phyloP scores from a whole-genome alignment of 2,329 filamentous ascomycete species.

The Ophiocordyceps camponoti-leonardi region DNA sequence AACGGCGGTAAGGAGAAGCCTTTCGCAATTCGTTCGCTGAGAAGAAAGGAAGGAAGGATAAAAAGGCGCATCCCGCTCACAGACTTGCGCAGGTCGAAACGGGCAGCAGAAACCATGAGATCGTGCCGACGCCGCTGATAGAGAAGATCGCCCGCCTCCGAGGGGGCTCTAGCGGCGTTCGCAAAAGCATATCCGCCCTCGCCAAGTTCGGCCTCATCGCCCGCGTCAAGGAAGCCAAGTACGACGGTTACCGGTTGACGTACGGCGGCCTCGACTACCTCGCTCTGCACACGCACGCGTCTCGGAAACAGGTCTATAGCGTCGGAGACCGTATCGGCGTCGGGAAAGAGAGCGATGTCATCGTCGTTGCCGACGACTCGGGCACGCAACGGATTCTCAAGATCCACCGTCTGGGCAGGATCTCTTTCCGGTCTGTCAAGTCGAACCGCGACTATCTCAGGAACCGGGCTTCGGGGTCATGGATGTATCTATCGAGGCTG shows the following conservation, averaged over 20 bases:
- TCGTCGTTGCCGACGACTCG: constrained; percentile 69
- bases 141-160: constrained; percentile 67
- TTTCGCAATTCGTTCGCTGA: too few species aligned
- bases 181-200: constrained; percentile 73
- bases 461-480: constrained; percentile 62
- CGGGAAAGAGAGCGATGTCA: constrained; percentile 94
- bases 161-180: constrained; percentile 61
- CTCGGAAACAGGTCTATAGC: constrained; percentile 67
- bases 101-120: constrained; percentile 91
- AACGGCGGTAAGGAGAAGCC: constrained; percentile 49
- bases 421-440: constrained; percentile 94
- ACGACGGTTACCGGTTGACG: constrained; percentile 91
- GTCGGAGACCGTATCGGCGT: constrained; percentile 91
- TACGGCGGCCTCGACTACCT: constrained; percentile 97
- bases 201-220: constrained; percentile 87
- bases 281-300: constrained; percentile 79
- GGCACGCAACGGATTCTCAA: constrained; percentile 75
- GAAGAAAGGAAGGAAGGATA: background rate
- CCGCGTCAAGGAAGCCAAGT: constrained; percentile 86
- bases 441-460: constrained; percentile 89
- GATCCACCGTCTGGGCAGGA: constrained; percentile 86
- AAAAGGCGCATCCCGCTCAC: background rate
- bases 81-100: constrained; percentile 54
- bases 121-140: constrained; percentile 84
- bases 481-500: constrained; percentile 95